phyloP scores from a whole-genome alignment of 2,329 filamentous ascomycete genomes.

The Trichophyton benhamiae region DNA sequence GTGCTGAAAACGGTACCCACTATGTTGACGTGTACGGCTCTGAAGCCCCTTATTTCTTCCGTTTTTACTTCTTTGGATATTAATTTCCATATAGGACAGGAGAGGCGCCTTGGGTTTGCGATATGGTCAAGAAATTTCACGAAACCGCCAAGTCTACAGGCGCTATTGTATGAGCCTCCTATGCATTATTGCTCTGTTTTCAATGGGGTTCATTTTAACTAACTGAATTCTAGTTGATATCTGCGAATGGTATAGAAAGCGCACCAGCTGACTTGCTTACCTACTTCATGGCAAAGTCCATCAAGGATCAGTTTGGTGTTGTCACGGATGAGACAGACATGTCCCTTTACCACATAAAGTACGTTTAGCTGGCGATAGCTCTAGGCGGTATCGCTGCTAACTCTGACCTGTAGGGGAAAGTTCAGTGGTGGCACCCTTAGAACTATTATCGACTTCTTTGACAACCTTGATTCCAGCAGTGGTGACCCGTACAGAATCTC shows the following conservation, averaged over 20 bases:
- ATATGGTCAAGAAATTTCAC: conserved; percentile 51
- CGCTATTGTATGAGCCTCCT: conserved; percentile 40
- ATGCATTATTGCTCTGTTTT: neutral
- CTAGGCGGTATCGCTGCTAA: neutral
- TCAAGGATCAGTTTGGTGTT: conserved; percentile 40
- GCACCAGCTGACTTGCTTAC: conserved; percentile 46
- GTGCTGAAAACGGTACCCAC: conserved; percentile 52
- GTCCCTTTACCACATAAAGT: conserved; percentile 44
- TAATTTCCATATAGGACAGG: conserved; percentile 37
- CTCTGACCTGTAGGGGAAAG: conserved; percentile 15
- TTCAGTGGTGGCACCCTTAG: conserved; percentile 51
- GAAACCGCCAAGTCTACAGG: conserved; percentile 46
- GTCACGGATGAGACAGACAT: conserved; percentile 41
- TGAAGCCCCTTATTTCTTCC: neutral
- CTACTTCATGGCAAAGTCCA: conserved; percentile 41
- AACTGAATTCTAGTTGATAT: conserved; percentile 39
- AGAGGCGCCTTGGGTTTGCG: conserved; percentile 51
- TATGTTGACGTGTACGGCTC: conserved; percentile 46
- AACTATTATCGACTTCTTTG: conserved; percentile 49
- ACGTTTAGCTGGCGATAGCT: conserved; percentile 10
- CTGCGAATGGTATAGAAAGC: conserved; percentile 49
- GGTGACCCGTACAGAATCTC: conserved; percentile 37
- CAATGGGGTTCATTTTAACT: neutral
- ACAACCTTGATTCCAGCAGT: conserved; percentile 28
- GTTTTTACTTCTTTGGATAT: neutral